Conservation (phyloP, 1,284 basidiomycete genomes). For the Pisolithus thermaeus region DNA sequence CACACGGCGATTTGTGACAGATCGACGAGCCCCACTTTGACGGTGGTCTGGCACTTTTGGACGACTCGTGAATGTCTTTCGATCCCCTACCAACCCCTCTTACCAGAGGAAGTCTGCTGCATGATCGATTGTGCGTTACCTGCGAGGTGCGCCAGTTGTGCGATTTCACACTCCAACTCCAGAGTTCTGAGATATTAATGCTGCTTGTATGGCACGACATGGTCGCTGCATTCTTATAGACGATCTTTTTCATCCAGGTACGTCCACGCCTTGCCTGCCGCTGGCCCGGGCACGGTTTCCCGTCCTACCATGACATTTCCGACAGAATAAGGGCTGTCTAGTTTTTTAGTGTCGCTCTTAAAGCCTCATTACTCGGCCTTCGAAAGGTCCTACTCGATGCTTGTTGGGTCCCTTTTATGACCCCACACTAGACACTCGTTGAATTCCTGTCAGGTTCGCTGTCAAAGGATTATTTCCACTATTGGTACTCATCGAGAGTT, state of each 20-base stretch:
- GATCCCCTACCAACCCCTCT: conserved; percentile 54
- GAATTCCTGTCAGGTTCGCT: conserved; percentile 42
- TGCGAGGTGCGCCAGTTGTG: conserved; percentile 36
- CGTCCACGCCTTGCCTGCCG: too few species aligned
- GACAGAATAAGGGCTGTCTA: too few species aligned
- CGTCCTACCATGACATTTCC: too few species aligned
- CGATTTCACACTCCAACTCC: too few species aligned
- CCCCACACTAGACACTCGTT: conserved; percentile 25
- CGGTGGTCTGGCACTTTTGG: conserved; percentile 61
- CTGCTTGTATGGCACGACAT: too few species aligned
- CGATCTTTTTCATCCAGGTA: too few species aligned
- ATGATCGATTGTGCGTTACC: conserved; percentile 38
- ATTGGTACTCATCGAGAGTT: conserved; percentile 14
- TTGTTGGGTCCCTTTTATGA: conserved; percentile 1
- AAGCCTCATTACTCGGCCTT: conserved; percentile 18
- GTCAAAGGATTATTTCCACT: conserved; percentile 19
- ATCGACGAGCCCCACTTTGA: conserved; percentile 90
- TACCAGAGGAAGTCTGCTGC: conserved; percentile 79
- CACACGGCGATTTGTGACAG: conserved; percentile 33
- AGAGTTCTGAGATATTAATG: too few species aligned
- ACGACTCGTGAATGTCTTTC: conserved; percentile 46
- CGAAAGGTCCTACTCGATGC: conserved; percentile 44
- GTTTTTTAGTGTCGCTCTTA: too few species aligned
- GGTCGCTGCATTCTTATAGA: too few species aligned
- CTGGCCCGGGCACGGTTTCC: too few species aligned